Conservation (phyloP, 1,284 basidiomycete genomes). For the Boletus sp. region DNA sequence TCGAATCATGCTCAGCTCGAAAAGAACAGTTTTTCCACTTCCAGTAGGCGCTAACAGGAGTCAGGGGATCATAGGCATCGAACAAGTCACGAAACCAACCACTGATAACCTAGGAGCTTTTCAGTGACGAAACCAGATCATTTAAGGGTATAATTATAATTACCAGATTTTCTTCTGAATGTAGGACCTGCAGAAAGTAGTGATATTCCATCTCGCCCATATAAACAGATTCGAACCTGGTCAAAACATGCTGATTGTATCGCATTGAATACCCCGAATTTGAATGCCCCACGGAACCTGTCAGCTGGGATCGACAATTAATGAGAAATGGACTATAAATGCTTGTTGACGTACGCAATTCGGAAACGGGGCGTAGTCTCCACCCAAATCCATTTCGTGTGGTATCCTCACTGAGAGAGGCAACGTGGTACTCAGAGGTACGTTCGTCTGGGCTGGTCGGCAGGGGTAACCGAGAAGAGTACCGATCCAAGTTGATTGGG, state of each 20-base stretch:
- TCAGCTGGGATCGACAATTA: slow-evolving; percentile 56
- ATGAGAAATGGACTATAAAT: neutral
- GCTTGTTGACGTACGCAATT: slow-evolving; percentile 57
- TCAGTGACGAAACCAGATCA: slow-evolving; percentile 10
- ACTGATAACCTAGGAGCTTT: slow-evolving; percentile 61
- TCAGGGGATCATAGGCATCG: slow-evolving; percentile 5
- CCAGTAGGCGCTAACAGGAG: slow-evolving; percentile 77
- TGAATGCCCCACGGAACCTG: slow-evolving; percentile 76
- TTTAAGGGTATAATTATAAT: slow-evolving; percentile 34
- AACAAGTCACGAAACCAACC: slow-evolving; percentile 45
- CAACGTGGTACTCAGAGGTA: neutral
- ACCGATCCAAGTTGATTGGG: neutral
- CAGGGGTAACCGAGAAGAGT: neutral
- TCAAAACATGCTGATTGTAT: slow-evolving; percentile 85
- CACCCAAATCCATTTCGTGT: slow-evolving; percentile 43
- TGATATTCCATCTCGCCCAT: neutral
- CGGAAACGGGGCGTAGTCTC: slow-evolving; percentile 65
- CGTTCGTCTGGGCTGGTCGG: neutral
- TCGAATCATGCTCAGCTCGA: slow-evolving; percentile 87
- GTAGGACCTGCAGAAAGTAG: slow-evolving; percentile 52
- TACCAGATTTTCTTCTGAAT: slow-evolving; percentile 75
- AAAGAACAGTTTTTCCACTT: slow-evolving; percentile 91
- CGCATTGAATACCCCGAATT: slow-evolving; percentile 87
- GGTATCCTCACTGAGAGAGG: slow-evolving; percentile 12
- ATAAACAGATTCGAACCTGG: slow-evolving; percentile 47